Conservation (phyloP, 129 eudicot genomes). For the Daucus carota region DNA sequence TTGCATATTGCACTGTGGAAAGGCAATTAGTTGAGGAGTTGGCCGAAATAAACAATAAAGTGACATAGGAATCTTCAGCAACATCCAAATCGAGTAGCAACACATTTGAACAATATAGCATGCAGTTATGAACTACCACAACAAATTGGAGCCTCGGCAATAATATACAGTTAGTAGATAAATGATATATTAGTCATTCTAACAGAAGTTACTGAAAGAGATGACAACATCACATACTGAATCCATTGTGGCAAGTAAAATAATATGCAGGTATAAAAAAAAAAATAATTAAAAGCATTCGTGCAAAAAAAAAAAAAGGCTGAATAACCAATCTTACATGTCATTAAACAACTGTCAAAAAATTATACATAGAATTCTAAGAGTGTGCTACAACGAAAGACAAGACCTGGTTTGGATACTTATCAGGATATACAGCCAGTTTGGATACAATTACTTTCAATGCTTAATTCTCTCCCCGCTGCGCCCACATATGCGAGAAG, state of each 20-base stretch:
- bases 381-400: neutral
- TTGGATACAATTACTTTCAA: neutral
- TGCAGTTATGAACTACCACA: neutral
- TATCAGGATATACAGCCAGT: neutral
- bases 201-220: neutral
- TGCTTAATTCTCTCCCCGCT: too few relatives aligned
- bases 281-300: neutral
- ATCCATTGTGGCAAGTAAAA: neutral
- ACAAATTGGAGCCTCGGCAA: neutral
- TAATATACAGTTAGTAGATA: neutral
- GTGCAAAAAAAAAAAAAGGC: neutral
- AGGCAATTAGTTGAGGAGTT: neutral
- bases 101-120: neutral
- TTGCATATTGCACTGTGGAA: slow-evolving; percentile 60
- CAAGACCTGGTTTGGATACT: neutral
- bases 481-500: too few relatives aligned
- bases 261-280: neutral
- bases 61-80: neutral
- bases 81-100: neutral
- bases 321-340: neutral
- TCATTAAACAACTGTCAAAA: too few relatives aligned
- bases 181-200: neutral
- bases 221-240: neutral
- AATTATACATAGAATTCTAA: neutral
- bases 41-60: neutral